Percentiles rank a stretch among this genome's conserved stretches.
Evolutionary conservation across 2,329 filamentous ascomycete genomes (phyloP).

Genomic region (Venturia asperata): DNA sequence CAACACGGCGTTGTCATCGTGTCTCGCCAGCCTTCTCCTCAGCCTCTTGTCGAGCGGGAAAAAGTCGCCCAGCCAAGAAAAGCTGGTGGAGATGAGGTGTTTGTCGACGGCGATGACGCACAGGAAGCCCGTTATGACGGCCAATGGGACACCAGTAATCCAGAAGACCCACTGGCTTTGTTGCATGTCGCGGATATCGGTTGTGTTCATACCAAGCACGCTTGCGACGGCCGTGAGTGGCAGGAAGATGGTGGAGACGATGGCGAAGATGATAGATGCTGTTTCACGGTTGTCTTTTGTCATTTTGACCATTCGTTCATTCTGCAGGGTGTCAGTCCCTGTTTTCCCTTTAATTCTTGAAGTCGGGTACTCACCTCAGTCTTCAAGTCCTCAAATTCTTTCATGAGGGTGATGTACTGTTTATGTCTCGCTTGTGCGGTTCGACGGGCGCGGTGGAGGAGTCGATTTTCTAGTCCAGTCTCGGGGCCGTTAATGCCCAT

Average conservation of each 20-base stretch:
- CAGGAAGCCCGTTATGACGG: background rate
- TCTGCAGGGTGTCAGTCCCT: background rate
- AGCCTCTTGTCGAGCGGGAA: background rate
- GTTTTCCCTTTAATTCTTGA: background rate
- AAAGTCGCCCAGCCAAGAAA: background rate
- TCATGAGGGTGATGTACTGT: background rate
- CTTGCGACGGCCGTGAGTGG: conserved; percentile 11
- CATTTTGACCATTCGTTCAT: conserved; percentile 6
- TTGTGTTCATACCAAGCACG: conserved; percentile 15
- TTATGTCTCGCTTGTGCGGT: background rate
- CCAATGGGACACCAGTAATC: conserved; percentile 4
- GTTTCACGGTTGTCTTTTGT: conserved; percentile 8
- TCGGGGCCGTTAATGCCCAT: background rate
- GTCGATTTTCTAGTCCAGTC: background rate
- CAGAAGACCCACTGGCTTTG: conserved; percentile 17
- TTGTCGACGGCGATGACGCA: background rate
- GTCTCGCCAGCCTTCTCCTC: background rate
- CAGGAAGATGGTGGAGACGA: conserved; percentile 4
- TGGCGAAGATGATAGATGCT: conserved; percentile 16
- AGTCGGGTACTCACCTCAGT: background rate
- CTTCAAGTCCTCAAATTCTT: background rate
- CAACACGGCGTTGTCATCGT: no score
- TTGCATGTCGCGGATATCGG: conserved; percentile 14
- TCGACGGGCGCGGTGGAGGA: background rate
- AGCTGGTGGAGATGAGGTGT: background rate